These are phyloP conservation scores for Zelonia costaricensis DNA, from an alignment of 208 protist species.

Conservation along the genomic window DNA sequence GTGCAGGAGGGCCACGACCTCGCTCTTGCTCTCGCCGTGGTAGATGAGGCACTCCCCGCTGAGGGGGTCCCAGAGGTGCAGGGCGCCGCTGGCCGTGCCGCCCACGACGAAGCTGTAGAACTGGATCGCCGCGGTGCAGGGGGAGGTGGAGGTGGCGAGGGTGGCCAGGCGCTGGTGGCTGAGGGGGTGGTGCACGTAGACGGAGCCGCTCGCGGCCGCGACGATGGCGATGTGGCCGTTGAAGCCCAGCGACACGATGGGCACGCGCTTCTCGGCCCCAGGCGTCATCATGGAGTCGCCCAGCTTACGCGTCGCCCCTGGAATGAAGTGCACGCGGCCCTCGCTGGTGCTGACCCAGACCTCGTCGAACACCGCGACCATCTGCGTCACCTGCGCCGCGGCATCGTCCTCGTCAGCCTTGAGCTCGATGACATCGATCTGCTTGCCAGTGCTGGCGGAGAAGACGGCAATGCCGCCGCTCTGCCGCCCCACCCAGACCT, in stretches of 20 bases:
- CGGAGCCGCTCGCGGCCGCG: slow-evolving; percentile 43
- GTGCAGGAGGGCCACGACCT: slow-evolving; percentile 47
- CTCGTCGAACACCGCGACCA: slow-evolving; percentile 54
- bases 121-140: slow-evolving; percentile 54
- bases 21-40: slow-evolving; percentile 41
- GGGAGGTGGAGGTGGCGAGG: slow-evolving; percentile 33
- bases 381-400: slow-evolving; percentile 27
- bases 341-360: slow-evolving; percentile 56
- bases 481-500: slow-evolving; percentile 72
- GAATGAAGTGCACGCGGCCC: slow-evolving; percentile 54
- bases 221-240: slow-evolving; percentile 53
- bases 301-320: slow-evolving; percentile 20
- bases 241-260: slow-evolving; percentile 53
- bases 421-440: slow-evolving; percentile 30
- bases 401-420: slow-evolving; percentile 11
- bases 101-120: slow-evolving; percentile 56
- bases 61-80: slow-evolving; percentile 60
- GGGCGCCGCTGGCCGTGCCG: slow-evolving; percentile 49
- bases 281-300: slow-evolving; percentile 21
- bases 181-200: slow-evolving; percentile 51
- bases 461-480: slow-evolving; percentile 59
- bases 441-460: slow-evolving; percentile 24
- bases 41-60: slow-evolving; percentile 30
- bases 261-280: slow-evolving; percentile 43
- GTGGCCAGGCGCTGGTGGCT: slow-evolving; percentile 36